Evolutionary conservation across 768 basidiomycete genomes (phyloP).

Genomic region (Lactifluus rugatus): DNA sequence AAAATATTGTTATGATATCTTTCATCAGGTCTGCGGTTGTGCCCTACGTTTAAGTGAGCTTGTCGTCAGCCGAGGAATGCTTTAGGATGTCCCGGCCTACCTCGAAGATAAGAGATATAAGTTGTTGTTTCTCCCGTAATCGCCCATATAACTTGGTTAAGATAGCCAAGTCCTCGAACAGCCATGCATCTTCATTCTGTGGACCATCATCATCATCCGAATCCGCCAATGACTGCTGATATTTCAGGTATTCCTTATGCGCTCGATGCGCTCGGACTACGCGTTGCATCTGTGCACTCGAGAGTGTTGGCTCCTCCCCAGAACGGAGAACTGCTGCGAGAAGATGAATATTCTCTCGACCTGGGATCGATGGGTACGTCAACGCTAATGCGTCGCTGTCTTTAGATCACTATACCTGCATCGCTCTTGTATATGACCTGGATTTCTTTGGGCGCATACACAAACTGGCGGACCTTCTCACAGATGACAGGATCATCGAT

Average conservation of each 20-base stretch:
- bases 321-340: conserved; percentile 74
- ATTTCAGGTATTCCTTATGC: conserved; percentile 61
- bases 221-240: conserved; percentile 52
- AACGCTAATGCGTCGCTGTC: not conserved
- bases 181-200: conserved; percentile 90
- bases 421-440: conserved; percentile 75
- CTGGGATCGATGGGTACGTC: conserved; percentile 28
- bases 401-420: conserved; percentile 48
- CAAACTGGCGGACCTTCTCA: conserved; percentile 79
- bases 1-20: conserved; percentile 99
- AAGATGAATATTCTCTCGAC: conserved; percentile 59
- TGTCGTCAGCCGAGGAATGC: not conserved
- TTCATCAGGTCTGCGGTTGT: conserved; percentile 90
- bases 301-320: conserved; percentile 62
- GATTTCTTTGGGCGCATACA: conserved; percentile 80
- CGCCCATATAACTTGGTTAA: conserved; percentile 70
- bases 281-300: conserved; percentile 69
- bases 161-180: conserved; percentile 84
- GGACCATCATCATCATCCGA: conserved; percentile 94
- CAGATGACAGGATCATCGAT: conserved; percentile 82
- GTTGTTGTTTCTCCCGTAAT: conserved; percentile 79
- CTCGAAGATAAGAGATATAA: conserved; percentile 93
- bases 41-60: conserved; percentile 44
- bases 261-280: conserved; percentile 71
- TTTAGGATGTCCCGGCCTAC: conserved; percentile 32